Evolutionary conservation across 306 rosid species (phyloP).

Genomic region (Lathyrus sativus): DNA sequence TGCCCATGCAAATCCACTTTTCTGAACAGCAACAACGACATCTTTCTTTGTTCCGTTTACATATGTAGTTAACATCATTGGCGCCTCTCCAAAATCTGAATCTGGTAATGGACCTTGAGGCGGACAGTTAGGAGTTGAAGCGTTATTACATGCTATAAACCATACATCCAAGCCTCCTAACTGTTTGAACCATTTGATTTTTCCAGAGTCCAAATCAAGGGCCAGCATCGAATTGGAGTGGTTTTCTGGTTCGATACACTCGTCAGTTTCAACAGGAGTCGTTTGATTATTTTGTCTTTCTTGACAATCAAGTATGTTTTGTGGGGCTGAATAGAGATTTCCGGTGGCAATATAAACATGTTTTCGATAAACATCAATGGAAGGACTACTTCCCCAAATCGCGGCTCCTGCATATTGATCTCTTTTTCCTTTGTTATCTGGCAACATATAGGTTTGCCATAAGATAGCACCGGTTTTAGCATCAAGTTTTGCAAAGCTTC

Average conservation of each 20-base stretch:
- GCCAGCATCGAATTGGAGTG: slow-evolving; percentile 66
- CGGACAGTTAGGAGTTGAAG: slow-evolving; percentile 51
- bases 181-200: slow-evolving; percentile 57
- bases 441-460: slow-evolving; percentile 65
- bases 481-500: slow-evolving; percentile 52
- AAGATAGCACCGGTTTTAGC: slow-evolving; percentile 39
- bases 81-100: slow-evolving; percentile 67
- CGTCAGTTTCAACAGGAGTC: slow-evolving; percentile 37
- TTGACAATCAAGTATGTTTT: slow-evolving; percentile 47
- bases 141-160: slow-evolving; percentile 53
- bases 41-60: slow-evolving; percentile 43
- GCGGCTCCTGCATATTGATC: slow-evolving; percentile 64
- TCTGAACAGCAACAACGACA: slow-evolving; percentile 62
- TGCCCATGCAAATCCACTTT: slow-evolving; percentile 73
- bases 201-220: slow-evolving; percentile 55
- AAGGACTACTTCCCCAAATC: slow-evolving; percentile 78
- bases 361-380: slow-evolving; percentile 53
- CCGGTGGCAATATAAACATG: slow-evolving; percentile 59
- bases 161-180: slow-evolving; percentile 78
- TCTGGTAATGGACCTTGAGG: slow-evolving; percentile 52
- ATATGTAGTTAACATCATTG: slow-evolving; percentile 49
- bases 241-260: slow-evolving; percentile 62
- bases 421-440: slow-evolving; percentile 44
- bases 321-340: slow-evolving; percentile 63
- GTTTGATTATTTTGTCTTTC: slow-evolving; percentile 52